phyloP scores from a whole-genome alignment of 169 alveolate species.

The Plasmodium berghei region DNA sequence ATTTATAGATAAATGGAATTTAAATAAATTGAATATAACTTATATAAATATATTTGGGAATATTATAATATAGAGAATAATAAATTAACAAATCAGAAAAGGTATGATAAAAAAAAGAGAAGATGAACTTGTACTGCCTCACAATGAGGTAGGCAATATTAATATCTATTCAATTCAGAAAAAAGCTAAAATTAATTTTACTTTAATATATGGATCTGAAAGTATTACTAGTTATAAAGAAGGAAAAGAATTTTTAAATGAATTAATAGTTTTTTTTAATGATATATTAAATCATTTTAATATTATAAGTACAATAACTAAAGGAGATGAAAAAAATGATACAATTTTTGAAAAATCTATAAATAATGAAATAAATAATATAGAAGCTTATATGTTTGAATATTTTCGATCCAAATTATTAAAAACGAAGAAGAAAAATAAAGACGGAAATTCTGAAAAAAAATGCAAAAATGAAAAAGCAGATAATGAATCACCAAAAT shows the following conservation, averaged over 20 bases:
- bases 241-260: constrained; percentile 43
- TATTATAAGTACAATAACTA: constrained; percentile 11
- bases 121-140: no score
- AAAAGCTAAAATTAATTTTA: constrained; percentile 37
- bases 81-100: no score
- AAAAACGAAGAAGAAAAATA: not conserved
- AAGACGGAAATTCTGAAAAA: not conserved
- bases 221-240: constrained; percentile 15
- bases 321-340: constrained; percentile 3
- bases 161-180: not conserved
- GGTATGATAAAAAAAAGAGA: no score
- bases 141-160: no score
- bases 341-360: not conserved
- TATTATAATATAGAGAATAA: no score
- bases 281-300: constrained; percentile 28
- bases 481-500: not conserved
- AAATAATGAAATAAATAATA: constrained; percentile 1
- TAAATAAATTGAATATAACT: no score
- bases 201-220: constrained; percentile 53
- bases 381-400: not conserved
- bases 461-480: not conserved
- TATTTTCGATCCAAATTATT: constrained; percentile 10
- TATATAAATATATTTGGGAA: no score
- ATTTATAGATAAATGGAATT: no score
- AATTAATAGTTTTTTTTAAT: constrained; percentile 38